Evolutionary conservation across 2,329 filamentous ascomycete species (phyloP), one percentile per base, ranked within the genome.

Genomic region (Ophiostoma sp.): DNA sequence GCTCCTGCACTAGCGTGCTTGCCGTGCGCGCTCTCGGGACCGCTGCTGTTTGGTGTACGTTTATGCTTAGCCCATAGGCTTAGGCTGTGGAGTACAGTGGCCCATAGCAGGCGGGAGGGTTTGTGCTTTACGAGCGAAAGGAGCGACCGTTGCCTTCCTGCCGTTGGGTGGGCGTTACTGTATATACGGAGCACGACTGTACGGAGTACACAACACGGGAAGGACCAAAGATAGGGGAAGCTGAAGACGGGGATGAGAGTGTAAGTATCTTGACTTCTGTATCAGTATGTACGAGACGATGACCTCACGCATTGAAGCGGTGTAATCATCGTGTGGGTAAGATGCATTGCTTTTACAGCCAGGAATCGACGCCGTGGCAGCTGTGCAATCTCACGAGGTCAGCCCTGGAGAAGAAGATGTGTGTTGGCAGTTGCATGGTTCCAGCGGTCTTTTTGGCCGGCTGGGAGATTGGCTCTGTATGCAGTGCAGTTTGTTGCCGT

Each of bases 1-100:
- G 47, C 55, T 60, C 68, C 68, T 69, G 68, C 65, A 65, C 55
- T 69, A 69, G 65, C 67, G 69, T 45, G n/a, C 45, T 38, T 64
- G 38, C 62, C 8, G 62, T 66, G 65, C 62, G 62, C 67, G 52
- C 65, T 62, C 65, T 67, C 67, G 65, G 65, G 64, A 68, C 67
- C 38, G 44, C 64, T 58, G 65, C 58, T 52, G 42, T 55, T 49
- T 62, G 42, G 5, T 7, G 16, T 42, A 3, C 45, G 60, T 40
- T 45, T 27, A 18, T 52, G 2, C 16, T 38, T 58, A 16, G 14
- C 16, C 45, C n/a, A 16, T 5, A 49, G 16, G 18, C 42, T 44
- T 8, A 44, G 42, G 27, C 27, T 27, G 2, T 27, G 27, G 27
- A 27, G 27, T 27, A 27, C 27, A 27, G 27, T 27, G 27, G 27